These are phyloP conservation scores for Neonectria faginata DNA, from an alignment of 2,329 filamentous ascomycete genomes.

Conservation along the genomic window DNA sequence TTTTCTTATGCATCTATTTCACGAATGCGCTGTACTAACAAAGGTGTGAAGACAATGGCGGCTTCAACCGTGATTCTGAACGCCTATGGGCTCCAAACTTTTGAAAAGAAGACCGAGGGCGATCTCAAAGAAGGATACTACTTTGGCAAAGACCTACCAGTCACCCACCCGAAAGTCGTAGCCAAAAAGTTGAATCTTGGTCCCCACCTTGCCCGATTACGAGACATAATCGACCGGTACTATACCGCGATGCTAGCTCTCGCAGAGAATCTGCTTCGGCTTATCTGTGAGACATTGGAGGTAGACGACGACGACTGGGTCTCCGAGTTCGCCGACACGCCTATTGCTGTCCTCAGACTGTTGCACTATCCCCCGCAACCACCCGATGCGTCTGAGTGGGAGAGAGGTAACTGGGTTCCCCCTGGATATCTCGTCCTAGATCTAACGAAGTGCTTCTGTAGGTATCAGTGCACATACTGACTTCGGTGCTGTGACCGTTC, in stretches of 20 bases:
- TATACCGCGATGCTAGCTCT: slow-evolving; percentile 3
- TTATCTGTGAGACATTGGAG: slow-evolving; percentile 16
- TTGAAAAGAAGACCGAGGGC: slow-evolving; percentile 23
- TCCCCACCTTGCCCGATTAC: slow-evolving; percentile 11
- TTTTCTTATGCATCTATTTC: background rate
- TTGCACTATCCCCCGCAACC: slow-evolving; percentile 24
- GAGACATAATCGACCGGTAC: slow-evolving; percentile 10
- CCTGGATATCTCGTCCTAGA: too few relatives aligned
- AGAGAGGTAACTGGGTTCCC: slow-evolving; percentile 13
- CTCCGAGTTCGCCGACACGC: slow-evolving; percentile 16
- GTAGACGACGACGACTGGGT: slow-evolving; percentile 16
- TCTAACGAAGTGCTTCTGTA: too few relatives aligned
- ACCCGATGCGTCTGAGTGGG: slow-evolving; percentile 14
- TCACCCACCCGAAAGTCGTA: slow-evolving; percentile 11
- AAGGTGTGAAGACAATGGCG: slow-evolving; percentile 7
- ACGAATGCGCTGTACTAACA: background rate
- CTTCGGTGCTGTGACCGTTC: slow-evolving; percentile 61
- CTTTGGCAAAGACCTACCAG: slow-evolving; percentile 14
- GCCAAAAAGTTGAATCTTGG: slow-evolving; percentile 20
- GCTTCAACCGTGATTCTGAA: slow-evolving; percentile 21
- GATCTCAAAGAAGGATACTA: slow-evolving; percentile 27
- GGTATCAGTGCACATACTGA: slow-evolving; percentile 61
- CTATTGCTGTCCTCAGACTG: slow-evolving; percentile 22
- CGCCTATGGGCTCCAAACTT: slow-evolving; percentile 22
- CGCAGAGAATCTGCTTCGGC: slow-evolving; percentile 11